Percentiles rank a stretch among this genome's conserved stretches.
These are phyloP conservation scores for Boletus tomentosulus DNA, from an alignment of 768 basidiomycete species.

Conservation along the genomic window DNA sequence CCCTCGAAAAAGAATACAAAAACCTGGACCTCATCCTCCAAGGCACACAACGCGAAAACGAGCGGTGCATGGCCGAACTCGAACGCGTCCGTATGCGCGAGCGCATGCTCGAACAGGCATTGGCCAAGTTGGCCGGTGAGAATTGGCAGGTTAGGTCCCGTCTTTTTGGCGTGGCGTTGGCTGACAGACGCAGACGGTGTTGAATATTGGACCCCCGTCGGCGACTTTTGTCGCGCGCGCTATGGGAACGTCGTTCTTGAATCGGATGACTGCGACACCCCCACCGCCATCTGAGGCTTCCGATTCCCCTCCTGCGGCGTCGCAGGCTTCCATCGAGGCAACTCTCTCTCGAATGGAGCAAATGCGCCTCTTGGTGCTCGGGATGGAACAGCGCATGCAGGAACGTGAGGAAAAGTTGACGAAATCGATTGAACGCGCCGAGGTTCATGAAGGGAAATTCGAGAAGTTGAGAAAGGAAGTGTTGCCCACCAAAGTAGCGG, in stretches of 20 bases:
- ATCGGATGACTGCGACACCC: conserved; percentile 17
- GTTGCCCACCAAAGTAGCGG: conserved; percentile 18
- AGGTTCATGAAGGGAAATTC: conserved; percentile 51
- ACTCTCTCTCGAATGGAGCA: conserved; percentile 63
- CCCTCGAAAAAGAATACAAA: conserved; percentile 66
- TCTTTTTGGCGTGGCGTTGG: neutral
- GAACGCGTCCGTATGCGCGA: conserved; percentile 70
- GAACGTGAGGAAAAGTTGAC: conserved; percentile 56
- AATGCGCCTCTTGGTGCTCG: conserved; percentile 61
- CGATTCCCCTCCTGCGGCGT: conserved; percentile 10
- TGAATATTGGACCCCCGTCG: conserved; percentile 36
- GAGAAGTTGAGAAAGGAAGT: conserved; percentile 46
- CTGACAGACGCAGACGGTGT: conserved; percentile 18
- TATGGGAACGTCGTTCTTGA: conserved; percentile 27
- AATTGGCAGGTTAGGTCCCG: conserved; percentile 68
- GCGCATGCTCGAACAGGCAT: conserved; percentile 69
- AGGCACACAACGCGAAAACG: conserved; percentile 83
- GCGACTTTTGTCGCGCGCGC: conserved; percentile 28
- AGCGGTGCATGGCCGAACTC: conserved; percentile 76
- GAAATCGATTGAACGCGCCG: conserved; percentile 58
- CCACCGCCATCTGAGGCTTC: conserved; percentile 13
- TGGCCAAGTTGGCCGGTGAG: conserved; percentile 67
- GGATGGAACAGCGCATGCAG: conserved; percentile 72
- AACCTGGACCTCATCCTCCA: conserved; percentile 72
- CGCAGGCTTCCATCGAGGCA: conserved; percentile 33